Conservation (phyloP, 495 filamentous ascomycete species). For the Lasiosphaeria hispida region DNA sequence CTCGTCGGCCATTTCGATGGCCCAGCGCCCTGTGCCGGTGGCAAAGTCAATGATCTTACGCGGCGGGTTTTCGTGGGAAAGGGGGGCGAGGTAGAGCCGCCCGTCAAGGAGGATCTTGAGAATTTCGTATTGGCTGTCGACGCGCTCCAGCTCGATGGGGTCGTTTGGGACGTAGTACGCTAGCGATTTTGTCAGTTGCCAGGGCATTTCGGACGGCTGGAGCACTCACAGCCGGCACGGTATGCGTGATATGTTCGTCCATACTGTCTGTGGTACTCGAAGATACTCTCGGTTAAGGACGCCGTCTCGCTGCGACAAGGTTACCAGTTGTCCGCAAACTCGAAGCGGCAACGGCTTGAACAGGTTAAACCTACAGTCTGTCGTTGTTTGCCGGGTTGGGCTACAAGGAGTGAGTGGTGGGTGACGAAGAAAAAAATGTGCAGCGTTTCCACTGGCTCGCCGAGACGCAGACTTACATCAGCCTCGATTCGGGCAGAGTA, state of each 20-base stretch:
- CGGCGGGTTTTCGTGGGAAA: neutral
- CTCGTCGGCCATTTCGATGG: constrained; percentile 24
- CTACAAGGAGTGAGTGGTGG: too few species aligned
- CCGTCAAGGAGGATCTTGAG: constrained; percentile 15
- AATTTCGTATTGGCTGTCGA: constrained; percentile 4
- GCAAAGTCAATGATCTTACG: constrained; percentile 23
- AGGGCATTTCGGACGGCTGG: neutral
- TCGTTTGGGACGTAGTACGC: constrained; percentile 22
- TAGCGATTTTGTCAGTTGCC: neutral
- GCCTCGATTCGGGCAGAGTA: too few species aligned
- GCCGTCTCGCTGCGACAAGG: neutral
- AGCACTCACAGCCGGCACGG: constrained; percentile 30
- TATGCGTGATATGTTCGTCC: constrained; percentile 52
- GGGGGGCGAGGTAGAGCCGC: constrained; percentile 14
- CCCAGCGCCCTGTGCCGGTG: constrained; percentile 30
- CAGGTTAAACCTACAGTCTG: too few species aligned
- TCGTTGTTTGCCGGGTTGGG: too few species aligned
- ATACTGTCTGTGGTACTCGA: constrained; percentile 38
- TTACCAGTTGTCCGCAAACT: too few species aligned
- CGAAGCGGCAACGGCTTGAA: too few species aligned
- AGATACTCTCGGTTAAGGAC: constrained; percentile 8
- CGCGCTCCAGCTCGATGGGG: constrained; percentile 18
- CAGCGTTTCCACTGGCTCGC: too few species aligned
- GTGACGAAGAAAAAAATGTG: too few species aligned
- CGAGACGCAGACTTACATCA: too few species aligned